These are phyloP conservation scores for Megacollybia marginata DNA, from an alignment of 768 basidiomycete species.

Conservation along the genomic window DNA sequence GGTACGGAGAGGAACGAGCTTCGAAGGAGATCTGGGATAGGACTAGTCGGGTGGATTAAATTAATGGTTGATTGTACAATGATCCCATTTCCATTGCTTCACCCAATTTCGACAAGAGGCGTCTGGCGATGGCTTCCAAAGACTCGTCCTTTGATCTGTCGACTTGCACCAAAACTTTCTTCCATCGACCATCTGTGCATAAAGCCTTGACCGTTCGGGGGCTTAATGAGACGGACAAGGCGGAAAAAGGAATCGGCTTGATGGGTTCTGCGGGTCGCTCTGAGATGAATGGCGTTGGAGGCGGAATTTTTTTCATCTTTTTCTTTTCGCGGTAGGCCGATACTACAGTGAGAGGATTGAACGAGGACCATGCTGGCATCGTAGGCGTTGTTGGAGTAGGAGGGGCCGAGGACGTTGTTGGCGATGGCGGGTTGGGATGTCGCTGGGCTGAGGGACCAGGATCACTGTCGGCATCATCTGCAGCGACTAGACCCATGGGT, in stretches of 20 bases:
- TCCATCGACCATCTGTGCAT: constrained; percentile 5
- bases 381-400: background rate
- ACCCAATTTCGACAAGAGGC: background rate
- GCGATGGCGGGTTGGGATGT: background rate
- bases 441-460: background rate
- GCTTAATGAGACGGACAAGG: constrained; percentile 33
- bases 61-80: background rate
- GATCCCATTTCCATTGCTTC: background rate
- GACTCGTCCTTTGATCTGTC: constrained; percentile 2
- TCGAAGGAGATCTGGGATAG: constrained; percentile 15
- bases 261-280: background rate
- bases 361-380: constrained; percentile 1
- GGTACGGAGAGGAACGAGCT: constrained; percentile 21
- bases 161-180: constrained; percentile 10
- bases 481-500: background rate
- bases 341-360: constrained; percentile 1
- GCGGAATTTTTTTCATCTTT: constrained; percentile 3
- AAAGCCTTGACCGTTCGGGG: constrained; percentile 31
- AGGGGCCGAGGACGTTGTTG: background rate
- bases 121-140: constrained; percentile 1
- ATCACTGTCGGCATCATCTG: background rate
- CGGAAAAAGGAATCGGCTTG: constrained; percentile 23
- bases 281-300: background rate
- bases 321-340: constrained; percentile 4
- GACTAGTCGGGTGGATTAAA: constrained; percentile 3